Evolutionary conservation across 2,329 filamentous ascomycete genomes (phyloP).

Genomic region (Xylariaceae sp.): DNA sequence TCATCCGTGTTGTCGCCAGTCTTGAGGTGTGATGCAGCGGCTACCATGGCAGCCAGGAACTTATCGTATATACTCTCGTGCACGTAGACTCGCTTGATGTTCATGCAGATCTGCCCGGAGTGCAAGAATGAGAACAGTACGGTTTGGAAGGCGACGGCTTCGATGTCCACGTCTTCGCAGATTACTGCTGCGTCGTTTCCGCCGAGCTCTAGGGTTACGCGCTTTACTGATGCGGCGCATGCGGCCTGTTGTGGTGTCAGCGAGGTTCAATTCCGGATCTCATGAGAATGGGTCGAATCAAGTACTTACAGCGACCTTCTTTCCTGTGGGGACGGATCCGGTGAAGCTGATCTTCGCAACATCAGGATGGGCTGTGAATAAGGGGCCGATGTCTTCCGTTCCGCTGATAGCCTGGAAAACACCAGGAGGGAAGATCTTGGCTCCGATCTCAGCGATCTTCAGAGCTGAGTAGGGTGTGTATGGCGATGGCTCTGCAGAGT

Average conservation of each 20-base stretch:
- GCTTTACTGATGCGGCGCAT: constrained; percentile 53
- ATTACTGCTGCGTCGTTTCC: constrained; percentile 60
- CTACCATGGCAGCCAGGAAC: constrained; percentile 43
- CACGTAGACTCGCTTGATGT: constrained; percentile 51
- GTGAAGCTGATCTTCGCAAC: constrained; percentile 63
- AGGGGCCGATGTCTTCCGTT: constrained; percentile 56
- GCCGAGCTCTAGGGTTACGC: constrained; percentile 58
- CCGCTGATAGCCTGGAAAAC: constrained; percentile 59
- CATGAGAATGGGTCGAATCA: too few relatives aligned
- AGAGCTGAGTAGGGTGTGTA: constrained; percentile 44
- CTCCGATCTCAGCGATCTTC: constrained; percentile 55
- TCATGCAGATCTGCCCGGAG: constrained; percentile 48
- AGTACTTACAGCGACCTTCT: constrained; percentile 51
- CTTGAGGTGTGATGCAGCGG: constrained; percentile 14
- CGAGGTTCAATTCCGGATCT: too few relatives aligned
- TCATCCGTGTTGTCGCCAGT: neutral
- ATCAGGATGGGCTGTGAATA: constrained; percentile 55
- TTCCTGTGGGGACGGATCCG: constrained; percentile 56
- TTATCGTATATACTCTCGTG: constrained; percentile 45
- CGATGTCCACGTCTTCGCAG: constrained; percentile 49
- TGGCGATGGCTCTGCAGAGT: constrained; percentile 43
- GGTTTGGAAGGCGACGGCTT: constrained; percentile 10
- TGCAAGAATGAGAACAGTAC: constrained; percentile 41
- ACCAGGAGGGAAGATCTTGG: constrained; percentile 56
- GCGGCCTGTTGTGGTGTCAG: constrained; percentile 9